Base-by-base conservation (phyloP, 805 yeast species). In the Saccharomycopsis schoenii region DNA sequence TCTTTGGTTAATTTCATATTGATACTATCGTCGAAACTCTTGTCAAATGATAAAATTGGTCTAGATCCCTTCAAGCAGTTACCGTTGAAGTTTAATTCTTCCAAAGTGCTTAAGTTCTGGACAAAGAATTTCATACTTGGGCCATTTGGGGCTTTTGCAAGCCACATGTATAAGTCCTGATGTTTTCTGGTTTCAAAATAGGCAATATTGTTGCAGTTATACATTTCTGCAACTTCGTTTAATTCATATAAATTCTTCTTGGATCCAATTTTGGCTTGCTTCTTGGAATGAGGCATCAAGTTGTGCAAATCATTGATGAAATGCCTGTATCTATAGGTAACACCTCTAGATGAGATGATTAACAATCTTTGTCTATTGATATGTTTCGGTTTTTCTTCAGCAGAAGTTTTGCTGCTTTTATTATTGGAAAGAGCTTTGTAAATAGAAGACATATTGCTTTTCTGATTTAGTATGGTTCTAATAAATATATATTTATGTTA, bases 111-210 rank as follows among this genome's bases (percentile, higher is more conserved):
- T 75, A 94, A 79, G 74, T 94, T 94, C 75, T 93, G 97, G 62
- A 94, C 81, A 71, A 87, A 94, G 73, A 94, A 93, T 74, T 94
- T 94, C 69, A 89, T 77, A 25, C 97, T 93, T 62, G 99, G 99
- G 1, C 99, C 99, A 72, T 94, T 93, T 52, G 99, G 99, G 36
- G 98, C 94, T 74, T 94, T 93, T 40, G 97, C 83, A 65, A 94
- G 73, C 97, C 97, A 94, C 73, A 94, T 74, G 73, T 94, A 94
- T 69, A 94, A 82, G 75, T 94, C 99, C 73, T 85, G 88, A 75
- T 93, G 97, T 74, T 94, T 94, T 77, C 98, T 86, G 60, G 96
- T 89, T 75, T 94, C 99, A 72, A 94, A 94, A 72, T 88, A 94
- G 72, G 91, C 77, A 67, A 94, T 83, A 72, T 94, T 94, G 76